These are phyloP conservation scores for Xylaria longipes DNA, from an alignment of 495 filamentous ascomycete species.

Conservation along the genomic window DNA sequence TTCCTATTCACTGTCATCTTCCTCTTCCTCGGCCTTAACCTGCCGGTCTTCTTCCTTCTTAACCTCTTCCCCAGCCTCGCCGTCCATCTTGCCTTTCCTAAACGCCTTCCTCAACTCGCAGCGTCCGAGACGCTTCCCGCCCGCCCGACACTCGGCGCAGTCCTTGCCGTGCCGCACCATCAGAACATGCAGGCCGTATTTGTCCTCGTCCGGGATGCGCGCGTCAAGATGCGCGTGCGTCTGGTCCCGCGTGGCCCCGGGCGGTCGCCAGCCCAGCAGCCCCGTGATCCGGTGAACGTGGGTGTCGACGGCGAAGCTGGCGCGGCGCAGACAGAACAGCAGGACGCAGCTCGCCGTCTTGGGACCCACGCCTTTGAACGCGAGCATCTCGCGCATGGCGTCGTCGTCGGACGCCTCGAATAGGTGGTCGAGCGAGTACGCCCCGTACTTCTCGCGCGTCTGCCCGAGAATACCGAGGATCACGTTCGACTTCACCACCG, in stretches of 20 bases:
- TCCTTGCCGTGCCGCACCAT: conserved; percentile 80
- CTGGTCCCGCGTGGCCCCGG: conserved; percentile 64
- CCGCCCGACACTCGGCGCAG: conserved; percentile 76
- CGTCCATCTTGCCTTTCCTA: conserved; percentile 19
- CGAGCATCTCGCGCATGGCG: conserved; percentile 73
- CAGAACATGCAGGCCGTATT: conserved; percentile 82
- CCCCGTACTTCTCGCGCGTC: conserved; percentile 68
- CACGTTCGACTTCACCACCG: conserved; percentile 73
- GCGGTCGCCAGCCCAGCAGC: conserved; percentile 78
- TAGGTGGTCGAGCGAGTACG: conserved; percentile 75
- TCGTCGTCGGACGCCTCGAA: conserved; percentile 67
- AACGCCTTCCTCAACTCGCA: conserved; percentile 40
- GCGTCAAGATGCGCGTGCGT: conserved; percentile 82
- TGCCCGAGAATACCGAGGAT: conserved; percentile 76
- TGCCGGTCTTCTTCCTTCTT: not conserved
- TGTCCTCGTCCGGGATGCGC: conserved; percentile 75
- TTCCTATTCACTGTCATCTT: not conserved
- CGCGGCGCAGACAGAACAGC: conserved; percentile 75
- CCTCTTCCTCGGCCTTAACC: not conserved
- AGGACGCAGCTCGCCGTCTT: conserved; percentile 88
- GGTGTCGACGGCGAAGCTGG: conserved; percentile 83
- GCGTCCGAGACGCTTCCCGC: conserved; percentile 31
- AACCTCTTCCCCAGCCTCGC: not conserved
- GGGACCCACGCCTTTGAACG: conserved; percentile 80
- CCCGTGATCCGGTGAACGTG: conserved; percentile 79